Conservation (phyloP, 176 grass and related monocot genomes). For the Oryza longistaminata region DNA sequence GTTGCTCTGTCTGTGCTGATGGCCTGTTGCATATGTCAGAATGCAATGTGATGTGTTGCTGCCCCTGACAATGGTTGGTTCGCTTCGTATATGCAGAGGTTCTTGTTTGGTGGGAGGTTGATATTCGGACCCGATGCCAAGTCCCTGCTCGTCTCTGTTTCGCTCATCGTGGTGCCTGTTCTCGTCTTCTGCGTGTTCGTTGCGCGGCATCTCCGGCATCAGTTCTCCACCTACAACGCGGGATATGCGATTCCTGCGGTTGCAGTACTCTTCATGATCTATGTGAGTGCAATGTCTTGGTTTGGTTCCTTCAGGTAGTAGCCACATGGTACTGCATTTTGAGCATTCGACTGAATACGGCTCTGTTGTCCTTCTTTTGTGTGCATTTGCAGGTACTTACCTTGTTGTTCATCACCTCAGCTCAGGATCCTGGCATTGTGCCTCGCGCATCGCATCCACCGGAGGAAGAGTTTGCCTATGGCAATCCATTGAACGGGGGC, state of each 20-base stretch:
- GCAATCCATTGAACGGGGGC: slow-evolving; percentile 43
- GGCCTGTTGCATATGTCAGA: background rate
- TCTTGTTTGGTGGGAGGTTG: slow-evolving; percentile 71
- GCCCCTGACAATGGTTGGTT: slow-evolving; percentile 18
- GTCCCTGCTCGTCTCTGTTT: slow-evolving; percentile 66
- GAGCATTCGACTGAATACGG: slow-evolving; percentile 10
- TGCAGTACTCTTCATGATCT: slow-evolving; percentile 55
- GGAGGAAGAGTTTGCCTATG: slow-evolving; percentile 70
- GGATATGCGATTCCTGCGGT: slow-evolving; percentile 67
- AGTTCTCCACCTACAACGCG: slow-evolving; percentile 57
- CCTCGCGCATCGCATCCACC: slow-evolving; percentile 75
- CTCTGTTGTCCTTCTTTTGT: background rate
- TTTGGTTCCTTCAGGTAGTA: slow-evolving; percentile 1
- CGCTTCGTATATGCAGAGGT: slow-evolving; percentile 60
- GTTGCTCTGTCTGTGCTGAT: background rate
- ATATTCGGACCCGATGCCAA: slow-evolving; percentile 88
- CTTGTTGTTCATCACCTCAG: slow-evolving; percentile 65
- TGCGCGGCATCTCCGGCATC: slow-evolving; percentile 65
- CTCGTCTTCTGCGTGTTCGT: slow-evolving; percentile 79
- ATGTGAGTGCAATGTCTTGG: slow-evolving; percentile 48
- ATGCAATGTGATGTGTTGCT: slow-evolving; percentile 8
- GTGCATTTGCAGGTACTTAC: slow-evolving; percentile 60
- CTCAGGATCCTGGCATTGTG: slow-evolving; percentile 78
- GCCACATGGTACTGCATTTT: background rate
- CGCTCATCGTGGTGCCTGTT: slow-evolving; percentile 71